Evolutionary conservation across 306 rosid genomes (phyloP).

Genomic region (Hylodesmum podocarpum): DNA sequence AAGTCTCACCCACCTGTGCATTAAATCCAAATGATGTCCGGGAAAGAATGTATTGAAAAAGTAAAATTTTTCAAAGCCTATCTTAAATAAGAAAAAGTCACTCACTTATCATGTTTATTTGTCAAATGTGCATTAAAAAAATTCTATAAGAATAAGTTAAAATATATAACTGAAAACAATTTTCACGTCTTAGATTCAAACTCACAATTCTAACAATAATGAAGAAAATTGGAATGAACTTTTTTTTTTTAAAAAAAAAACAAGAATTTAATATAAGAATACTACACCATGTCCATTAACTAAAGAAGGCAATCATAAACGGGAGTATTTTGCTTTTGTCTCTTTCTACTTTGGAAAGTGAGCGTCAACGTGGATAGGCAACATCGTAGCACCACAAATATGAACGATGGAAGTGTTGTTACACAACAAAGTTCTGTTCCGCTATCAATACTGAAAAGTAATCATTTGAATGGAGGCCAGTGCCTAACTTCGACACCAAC

Average conservation of each 20-base stretch:
- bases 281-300: neutral
- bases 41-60: no score
- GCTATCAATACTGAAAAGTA: neutral
- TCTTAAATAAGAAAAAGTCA: no score
- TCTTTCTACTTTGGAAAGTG: neutral
- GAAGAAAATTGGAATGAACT: neutral
- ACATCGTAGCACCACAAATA: neutral
- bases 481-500: neutral
- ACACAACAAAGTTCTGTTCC: neutral
- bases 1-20: no score
- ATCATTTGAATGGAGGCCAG: neutral
- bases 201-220: no score
- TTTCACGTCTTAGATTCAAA: no score
- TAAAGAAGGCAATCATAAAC: neutral
- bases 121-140: no score
- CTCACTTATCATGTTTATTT: no score
- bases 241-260: neutral
- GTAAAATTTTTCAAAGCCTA: no score
- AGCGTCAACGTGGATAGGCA: neutral
- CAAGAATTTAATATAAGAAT: neutral
- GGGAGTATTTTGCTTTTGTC: neutral
- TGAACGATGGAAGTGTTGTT: neutral
- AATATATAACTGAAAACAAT: no score
- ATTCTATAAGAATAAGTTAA: no score
- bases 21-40: no score